These are phyloP conservation scores for Hortiboletus flavorubellus DNA, from an alignment of 768 basidiomycete species.

Conservation along the genomic window DNA sequence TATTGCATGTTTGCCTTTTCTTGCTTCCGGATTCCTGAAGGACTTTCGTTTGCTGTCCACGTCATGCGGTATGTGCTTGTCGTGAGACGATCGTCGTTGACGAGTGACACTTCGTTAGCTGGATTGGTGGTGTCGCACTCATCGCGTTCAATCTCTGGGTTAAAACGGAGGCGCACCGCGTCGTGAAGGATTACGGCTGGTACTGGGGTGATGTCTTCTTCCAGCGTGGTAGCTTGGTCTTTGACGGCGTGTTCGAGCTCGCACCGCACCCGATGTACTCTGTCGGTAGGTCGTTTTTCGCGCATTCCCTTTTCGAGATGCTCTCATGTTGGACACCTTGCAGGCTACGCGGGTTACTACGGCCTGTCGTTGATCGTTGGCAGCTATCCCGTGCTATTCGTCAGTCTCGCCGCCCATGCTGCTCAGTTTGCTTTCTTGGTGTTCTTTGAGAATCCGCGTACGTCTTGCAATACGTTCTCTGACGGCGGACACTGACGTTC, in stretches of 20 bases:
- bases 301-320: not conserved
- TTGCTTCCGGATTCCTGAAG: slow-evolving; percentile 82
- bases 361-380: slow-evolving; percentile 89
- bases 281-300: slow-evolving; percentile 48
- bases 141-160: slow-evolving; percentile 98
- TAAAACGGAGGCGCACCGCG: slow-evolving; percentile 94
- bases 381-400: slow-evolving; percentile 88
- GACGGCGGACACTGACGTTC: not conserved
- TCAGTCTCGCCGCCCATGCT: slow-evolving; percentile 90
- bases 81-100: not conserved
- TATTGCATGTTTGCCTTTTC: slow-evolving; percentile 96
- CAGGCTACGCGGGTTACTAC: slow-evolving; percentile 97
- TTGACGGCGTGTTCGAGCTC: slow-evolving; percentile 96
- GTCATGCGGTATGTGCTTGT: slow-evolving; percentile 61
- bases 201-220: slow-evolving; percentile 96
- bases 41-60: slow-evolving; percentile 70
- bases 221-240: slow-evolving; percentile 88
- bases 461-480: slow-evolving; percentile 30
- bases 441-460: slow-evolving; percentile 96
- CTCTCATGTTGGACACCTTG: not conserved
- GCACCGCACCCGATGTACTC: slow-evolving; percentile 97
- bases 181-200: slow-evolving; percentile 98
- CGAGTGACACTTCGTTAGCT: slow-evolving; percentile 43
- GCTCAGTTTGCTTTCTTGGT: slow-evolving; percentile 96
- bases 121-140: slow-evolving; percentile 80